Evolutionary conservation across 768 basidiomycete species (phyloP).

Genomic region (Russula dissimulans): DNA sequence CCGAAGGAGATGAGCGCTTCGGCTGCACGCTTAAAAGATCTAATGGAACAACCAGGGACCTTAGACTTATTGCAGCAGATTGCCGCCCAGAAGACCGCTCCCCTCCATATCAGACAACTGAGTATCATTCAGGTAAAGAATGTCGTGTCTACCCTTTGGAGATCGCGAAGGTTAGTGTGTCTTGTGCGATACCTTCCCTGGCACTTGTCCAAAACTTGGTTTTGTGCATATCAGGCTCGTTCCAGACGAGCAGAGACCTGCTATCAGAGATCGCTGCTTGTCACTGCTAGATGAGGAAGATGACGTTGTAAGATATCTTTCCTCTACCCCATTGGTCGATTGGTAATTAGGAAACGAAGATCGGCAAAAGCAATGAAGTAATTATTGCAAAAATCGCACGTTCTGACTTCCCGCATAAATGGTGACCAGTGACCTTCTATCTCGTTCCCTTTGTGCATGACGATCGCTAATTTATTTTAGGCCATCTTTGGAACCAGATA

Average conservation of each 20-base stretch:
- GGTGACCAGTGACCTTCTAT: slow-evolving; percentile 51
- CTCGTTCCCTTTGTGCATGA: not conserved
- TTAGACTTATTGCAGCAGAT: slow-evolving; percentile 67
- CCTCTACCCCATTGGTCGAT: slow-evolving; percentile 4
- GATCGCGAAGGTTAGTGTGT: slow-evolving; percentile 56
- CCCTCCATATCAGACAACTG: slow-evolving; percentile 62
- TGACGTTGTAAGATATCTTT: slow-evolving; percentile 45
- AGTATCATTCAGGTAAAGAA: slow-evolving; percentile 90
- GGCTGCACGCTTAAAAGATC: slow-evolving; percentile 53
- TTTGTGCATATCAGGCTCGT: slow-evolving; percentile 42
- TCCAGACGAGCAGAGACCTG: slow-evolving; percentile 52
- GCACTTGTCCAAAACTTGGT: not conserved
- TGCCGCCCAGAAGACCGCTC: slow-evolving; percentile 50
- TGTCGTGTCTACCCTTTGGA: slow-evolving; percentile 63
- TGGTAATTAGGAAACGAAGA: slow-evolving; percentile 35
- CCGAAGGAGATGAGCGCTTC: slow-evolving; percentile 39
- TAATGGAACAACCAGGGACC: slow-evolving; percentile 61
- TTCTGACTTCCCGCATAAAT: slow-evolving; percentile 61
- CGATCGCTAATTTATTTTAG: slow-evolving; percentile 28
- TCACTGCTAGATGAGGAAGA: slow-evolving; percentile 69
- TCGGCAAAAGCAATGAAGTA: slow-evolving; percentile 68
- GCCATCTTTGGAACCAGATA: slow-evolving; percentile 47
- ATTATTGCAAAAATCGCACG: slow-evolving; percentile 73
- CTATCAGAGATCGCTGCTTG: slow-evolving; percentile 59
- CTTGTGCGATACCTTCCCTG: not conserved